A percentile compares a stretch with the other conserved stretches of the same genome.
phyloP scores from a whole-genome alignment of 768 basidiomycete genomes.

The Coprinopsis cinerea region DNA sequence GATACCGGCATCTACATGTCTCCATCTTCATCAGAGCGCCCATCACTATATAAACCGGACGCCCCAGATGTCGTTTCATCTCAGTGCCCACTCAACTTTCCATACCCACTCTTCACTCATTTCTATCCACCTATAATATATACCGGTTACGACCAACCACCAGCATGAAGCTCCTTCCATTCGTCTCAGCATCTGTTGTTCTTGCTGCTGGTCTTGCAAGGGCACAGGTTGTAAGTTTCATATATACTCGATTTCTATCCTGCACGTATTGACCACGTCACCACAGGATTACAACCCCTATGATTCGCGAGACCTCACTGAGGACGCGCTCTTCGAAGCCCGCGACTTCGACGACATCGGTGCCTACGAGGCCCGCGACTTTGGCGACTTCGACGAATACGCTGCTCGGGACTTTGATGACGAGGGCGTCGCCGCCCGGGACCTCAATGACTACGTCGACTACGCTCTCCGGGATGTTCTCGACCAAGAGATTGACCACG shows the following conservation, averaged over 20 bases:
- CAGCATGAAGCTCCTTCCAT: slow-evolving; percentile 3
- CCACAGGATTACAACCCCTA: slow-evolving; percentile 2
- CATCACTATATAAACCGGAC: neutral
- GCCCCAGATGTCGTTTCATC: neutral
- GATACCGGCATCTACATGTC: neutral
- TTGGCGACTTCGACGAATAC: neutral
- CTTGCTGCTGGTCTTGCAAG: neutral
- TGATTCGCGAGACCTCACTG: neutral
- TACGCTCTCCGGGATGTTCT: neutral
- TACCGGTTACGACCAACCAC: neutral
- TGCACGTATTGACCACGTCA: neutral
- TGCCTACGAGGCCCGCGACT: neutral
- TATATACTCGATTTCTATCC: neutral
- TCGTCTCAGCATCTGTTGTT: slow-evolving; percentile 4
- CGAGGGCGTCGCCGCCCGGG: neutral
- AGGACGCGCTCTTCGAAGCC: slow-evolving; percentile 1
- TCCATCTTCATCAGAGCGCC: neutral
- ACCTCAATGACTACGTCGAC: neutral
- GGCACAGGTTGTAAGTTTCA: neutral
- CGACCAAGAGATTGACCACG: neutral
- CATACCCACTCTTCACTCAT: neutral
- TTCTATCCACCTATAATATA: neutral
- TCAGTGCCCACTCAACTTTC: neutral
- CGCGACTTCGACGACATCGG: slow-evolving; percentile 3
- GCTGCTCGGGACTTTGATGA: neutral